phyloP scores from a whole-genome alignment of 345 rosid genomes.

The Passiflora organensis region DNA sequence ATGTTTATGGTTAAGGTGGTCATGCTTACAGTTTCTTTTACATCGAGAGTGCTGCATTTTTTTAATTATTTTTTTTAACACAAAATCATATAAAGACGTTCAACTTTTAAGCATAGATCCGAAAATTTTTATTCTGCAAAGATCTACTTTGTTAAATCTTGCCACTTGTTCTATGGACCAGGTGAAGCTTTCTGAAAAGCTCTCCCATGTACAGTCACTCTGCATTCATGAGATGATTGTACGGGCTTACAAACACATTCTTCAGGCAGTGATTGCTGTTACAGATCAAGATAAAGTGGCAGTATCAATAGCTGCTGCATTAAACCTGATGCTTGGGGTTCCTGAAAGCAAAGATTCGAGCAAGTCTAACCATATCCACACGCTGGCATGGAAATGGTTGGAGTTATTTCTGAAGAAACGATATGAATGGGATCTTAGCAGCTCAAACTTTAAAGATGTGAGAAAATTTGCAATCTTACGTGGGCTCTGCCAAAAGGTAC shows the following conservation, averaged over 20 bases:
- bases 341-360: conserved; percentile 44
- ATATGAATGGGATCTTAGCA: conserved; percentile 80
- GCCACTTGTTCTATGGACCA: too few species aligned
- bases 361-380: conserved; percentile 47
- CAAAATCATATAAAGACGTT: too few species aligned
- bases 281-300: conserved; percentile 16
- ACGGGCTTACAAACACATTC: conserved; percentile 29
- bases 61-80: too few species aligned
- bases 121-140: too few species aligned
- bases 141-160: too few species aligned
- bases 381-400: conserved; percentile 86
- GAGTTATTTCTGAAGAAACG: conserved; percentile 80
- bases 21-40: too few species aligned
- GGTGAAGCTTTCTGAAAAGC: conserved; percentile 32
- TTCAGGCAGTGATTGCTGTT: conserved; percentile 27
- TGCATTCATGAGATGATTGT: conserved; percentile 34
- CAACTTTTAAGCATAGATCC: too few species aligned
- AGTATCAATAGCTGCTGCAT: conserved; percentile 24
- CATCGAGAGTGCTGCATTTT: too few species aligned
- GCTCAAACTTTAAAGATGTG: conserved; percentile 72
- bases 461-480: conserved; percentile 88
- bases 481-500: conserved; percentile 96
- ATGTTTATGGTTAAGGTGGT: too few species aligned
- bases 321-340: conserved; percentile 76
- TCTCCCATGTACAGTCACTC: conserved; percentile 34